phyloP scores from a whole-genome alignment of 2,329 filamentous ascomycete species.

The Pseudogymnoascus sp. region DNA sequence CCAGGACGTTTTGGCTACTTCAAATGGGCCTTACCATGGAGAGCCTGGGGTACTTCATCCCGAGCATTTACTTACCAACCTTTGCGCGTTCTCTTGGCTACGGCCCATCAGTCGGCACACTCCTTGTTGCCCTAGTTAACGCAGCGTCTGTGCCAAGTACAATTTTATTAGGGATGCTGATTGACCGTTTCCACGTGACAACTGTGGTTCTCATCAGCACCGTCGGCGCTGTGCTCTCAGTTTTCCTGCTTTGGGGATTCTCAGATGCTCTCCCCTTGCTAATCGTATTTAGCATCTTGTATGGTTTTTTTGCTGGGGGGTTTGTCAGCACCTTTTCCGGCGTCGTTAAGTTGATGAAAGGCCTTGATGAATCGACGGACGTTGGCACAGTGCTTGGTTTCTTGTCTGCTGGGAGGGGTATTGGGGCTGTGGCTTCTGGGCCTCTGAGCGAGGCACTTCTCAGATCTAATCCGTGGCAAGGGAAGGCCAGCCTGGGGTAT shows the following conservation, averaged over 20 bases:
- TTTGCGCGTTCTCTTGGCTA: constrained; percentile 38
- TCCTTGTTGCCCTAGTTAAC: constrained; percentile 43
- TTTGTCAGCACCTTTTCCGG: constrained; percentile 41
- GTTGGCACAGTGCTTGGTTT: constrained; percentile 28
- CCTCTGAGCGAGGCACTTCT: constrained; percentile 48
- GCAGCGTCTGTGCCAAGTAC: constrained; percentile 38
- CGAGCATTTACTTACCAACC: constrained; percentile 43
- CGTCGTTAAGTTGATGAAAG: constrained; percentile 21
- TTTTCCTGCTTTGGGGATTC: constrained; percentile 48
- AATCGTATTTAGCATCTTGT: constrained; percentile 43
- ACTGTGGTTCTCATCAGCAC: constrained; percentile 42
- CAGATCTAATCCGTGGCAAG: constrained; percentile 37
- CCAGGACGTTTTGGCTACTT: constrained; percentile 41
- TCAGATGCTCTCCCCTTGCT: constrained; percentile 36
- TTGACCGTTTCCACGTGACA: constrained; percentile 36
- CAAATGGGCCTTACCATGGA: constrained; percentile 43
- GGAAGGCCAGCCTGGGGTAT: constrained; percentile 35
- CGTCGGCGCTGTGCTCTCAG: constrained; percentile 38
- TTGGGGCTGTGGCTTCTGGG: constrained; percentile 51
- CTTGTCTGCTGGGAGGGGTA: constrained; percentile 50
- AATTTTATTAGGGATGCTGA: constrained; percentile 29
- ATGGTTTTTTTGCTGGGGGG: constrained; percentile 49
- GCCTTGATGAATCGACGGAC: constrained; percentile 16
- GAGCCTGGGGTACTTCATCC: constrained; percentile 46
- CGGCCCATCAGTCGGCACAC: constrained; percentile 34